Evolutionary conservation across 192 early-diverging fungal genomes (phyloP).

Genomic region (Chytriomyces hyalinus): DNA sequence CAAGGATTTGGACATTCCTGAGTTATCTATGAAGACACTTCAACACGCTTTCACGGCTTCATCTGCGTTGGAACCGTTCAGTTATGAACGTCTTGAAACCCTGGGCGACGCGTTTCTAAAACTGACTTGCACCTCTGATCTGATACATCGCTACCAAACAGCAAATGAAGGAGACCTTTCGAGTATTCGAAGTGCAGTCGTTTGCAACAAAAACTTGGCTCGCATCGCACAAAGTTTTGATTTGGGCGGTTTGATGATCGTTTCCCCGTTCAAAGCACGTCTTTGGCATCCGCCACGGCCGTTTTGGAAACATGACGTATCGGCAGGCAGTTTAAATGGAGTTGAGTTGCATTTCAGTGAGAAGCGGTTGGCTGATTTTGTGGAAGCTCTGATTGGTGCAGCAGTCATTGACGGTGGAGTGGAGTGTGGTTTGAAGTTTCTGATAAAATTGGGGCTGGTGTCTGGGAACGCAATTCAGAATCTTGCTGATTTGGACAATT

Average conservation of each 20-base stretch:
- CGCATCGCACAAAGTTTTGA: conserved; percentile 54
- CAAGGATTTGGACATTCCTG: conserved; percentile 13
- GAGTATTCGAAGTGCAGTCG: conserved; percentile 67
- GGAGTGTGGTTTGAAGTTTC: conserved; percentile 32
- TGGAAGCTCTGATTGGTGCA: conserved; percentile 83
- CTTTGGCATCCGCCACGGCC: conserved; percentile 43
- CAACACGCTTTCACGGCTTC: conserved; percentile 73
- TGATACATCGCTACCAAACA: conserved; percentile 72
- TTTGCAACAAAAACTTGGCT: conserved; percentile 79
- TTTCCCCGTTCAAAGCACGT: conserved; percentile 61
- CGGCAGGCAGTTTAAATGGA: conserved; percentile 6
- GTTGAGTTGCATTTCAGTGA: conserved; percentile 56
- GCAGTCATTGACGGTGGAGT: conserved; percentile 66
- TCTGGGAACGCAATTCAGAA: background rate
- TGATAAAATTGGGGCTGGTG: conserved; percentile 41
- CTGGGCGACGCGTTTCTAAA: conserved; percentile 90
- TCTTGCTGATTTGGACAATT: background rate
- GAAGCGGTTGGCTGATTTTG: conserved; percentile 85
- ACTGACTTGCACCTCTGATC: conserved; percentile 66
- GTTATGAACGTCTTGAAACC: conserved; percentile 89
- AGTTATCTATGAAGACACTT: conserved; percentile 35
- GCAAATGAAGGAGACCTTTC: conserved; percentile 83
- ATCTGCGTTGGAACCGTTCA: conserved; percentile 67
- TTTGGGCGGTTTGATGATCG: conserved; percentile 66
- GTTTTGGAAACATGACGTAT: background rate